Base-by-base conservation (phyloP, 305 asterid genomes). In the Fraxinus sp. region DNA sequence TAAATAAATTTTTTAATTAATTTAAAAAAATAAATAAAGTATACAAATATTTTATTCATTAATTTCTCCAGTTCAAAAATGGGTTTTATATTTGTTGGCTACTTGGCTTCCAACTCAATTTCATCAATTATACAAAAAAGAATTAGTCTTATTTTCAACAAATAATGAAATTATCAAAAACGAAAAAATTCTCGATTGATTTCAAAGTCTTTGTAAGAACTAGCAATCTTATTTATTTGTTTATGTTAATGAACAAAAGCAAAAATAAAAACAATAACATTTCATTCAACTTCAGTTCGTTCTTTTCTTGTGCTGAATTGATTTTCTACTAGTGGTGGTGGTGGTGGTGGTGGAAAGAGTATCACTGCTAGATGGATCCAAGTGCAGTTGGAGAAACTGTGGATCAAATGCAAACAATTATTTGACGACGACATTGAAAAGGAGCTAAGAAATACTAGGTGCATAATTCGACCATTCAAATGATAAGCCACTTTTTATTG, bases 341-440 rank as follows among this genome's bases (percentile, higher is more conserved):
- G n/a, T n/a, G n/a, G n/a, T n/a, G n/a, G n/a, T n/a, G n/a, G n/a
- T n/a, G n/a, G 97, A 94, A 76, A 96, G 95, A 30, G 92, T 87
- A 85, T 90, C 90, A 80, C 95, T 83, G 88, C 97, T 96, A 57
- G 99, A 98, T 79, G 99, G 98, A 80, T 96, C 98, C 97, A 96
- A 88, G 83, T 93, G 98, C 90, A 96, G 84, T 86, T 95, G 98
- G 84, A 93, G 98, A 89, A 93, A 95, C 98, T 93, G 93, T 62
- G 49, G 80, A 83, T 80, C 26, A 83, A 33, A 78, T 71, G 46
- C 74, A 37, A 77, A 82, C 83, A 24, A 80, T 41, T 22, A 77
- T 59, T 55, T 26, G 18, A 28, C 3, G n/a, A 64, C 9, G 24
- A 64, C 57, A 30, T 26, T 32, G 57, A 73, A 16, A 18, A 26